These are phyloP conservation scores for Trichophyton equinum DNA, from an alignment of 2,329 filamentous ascomycete genomes.

Conservation along the genomic window DNA sequence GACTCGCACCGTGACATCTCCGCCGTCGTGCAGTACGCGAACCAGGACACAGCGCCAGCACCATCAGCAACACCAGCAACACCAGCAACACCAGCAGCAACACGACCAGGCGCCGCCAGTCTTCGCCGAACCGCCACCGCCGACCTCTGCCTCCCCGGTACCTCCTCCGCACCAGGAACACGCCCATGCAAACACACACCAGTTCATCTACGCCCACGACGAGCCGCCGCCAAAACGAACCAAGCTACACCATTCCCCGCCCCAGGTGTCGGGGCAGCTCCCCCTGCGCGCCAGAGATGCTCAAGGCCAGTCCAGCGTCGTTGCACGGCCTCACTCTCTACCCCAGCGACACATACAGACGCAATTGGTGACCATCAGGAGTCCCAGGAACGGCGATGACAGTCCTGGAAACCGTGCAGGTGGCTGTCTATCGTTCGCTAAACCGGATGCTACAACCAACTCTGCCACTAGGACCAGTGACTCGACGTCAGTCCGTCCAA, in stretches of 20 bases:
- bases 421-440: background rate
- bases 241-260: background rate
- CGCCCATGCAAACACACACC: background rate
- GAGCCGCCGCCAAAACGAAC: background rate
- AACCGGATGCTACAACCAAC: background rate
- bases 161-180: background rate
- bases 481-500: background rate
- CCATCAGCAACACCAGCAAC: background rate
- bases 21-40: slow-evolving; percentile 2
- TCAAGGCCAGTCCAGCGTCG: background rate
- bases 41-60: background rate
- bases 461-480: background rate
- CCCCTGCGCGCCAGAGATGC: slow-evolving; percentile 1
- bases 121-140: background rate
- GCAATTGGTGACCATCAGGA: slow-evolving; percentile 1
- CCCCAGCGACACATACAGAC: background rate
- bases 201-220: background rate
- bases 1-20: slow-evolving; percentile 4
- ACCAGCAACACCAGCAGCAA: background rate
- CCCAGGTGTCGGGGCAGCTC: background rate
- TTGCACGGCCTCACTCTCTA: background rate
- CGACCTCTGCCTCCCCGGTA: background rate
- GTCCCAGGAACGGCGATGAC: background rate
- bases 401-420: background rate
- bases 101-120: background rate